Percentiles rank a stretch among this genome's conserved stretches.
Conservation (phyloP, 139 green algal species). For the Micractinium conductrix region DNA sequence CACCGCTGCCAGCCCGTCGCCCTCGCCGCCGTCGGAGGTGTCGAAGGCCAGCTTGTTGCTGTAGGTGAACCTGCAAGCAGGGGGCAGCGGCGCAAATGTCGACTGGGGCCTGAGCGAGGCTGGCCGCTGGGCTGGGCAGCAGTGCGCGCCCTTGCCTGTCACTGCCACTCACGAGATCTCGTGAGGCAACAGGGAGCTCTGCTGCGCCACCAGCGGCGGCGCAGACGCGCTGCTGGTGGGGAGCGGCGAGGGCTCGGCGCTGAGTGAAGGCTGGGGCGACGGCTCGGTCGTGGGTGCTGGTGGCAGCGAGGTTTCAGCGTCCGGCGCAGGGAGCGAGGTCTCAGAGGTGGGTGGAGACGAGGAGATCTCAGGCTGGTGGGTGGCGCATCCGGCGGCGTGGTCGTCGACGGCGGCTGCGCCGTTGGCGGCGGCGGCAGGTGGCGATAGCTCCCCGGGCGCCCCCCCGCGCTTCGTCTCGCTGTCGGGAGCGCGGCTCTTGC, state of each 20-base stretch:
- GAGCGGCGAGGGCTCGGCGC: not conserved
- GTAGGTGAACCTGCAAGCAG: too few species aligned
- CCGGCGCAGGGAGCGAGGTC: too few species aligned
- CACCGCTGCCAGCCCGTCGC: not conserved
- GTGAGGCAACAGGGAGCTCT: conserved; percentile 4
- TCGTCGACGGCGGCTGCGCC: not conserved
- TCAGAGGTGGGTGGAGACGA: too few species aligned
- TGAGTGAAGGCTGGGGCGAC: not conserved
- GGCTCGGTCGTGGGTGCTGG: not conserved
- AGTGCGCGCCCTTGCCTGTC: too few species aligned
- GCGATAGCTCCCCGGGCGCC: not conserved
- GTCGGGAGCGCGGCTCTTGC: not conserved
- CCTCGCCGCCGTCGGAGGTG: not conserved
- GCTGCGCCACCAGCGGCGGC: not conserved
- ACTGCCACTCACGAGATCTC: too few species aligned
- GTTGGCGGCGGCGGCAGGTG: not conserved
- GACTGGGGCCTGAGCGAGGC: too few species aligned
- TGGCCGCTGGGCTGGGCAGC: too few species aligned
- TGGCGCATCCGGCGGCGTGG: too few species aligned
- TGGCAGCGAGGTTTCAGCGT: too few species aligned
- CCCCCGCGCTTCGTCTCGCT: not conserved
- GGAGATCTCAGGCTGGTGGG: not conserved
- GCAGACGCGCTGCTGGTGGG: not conserved
- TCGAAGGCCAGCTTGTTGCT: not conserved
- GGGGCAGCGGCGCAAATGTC: too few species aligned